Evolutionary conservation across 192 early-diverging fungal species (phyloP), one percentile per base, ranked within the genome.

Genomic region (Backusella parvicylindrica): DNA sequence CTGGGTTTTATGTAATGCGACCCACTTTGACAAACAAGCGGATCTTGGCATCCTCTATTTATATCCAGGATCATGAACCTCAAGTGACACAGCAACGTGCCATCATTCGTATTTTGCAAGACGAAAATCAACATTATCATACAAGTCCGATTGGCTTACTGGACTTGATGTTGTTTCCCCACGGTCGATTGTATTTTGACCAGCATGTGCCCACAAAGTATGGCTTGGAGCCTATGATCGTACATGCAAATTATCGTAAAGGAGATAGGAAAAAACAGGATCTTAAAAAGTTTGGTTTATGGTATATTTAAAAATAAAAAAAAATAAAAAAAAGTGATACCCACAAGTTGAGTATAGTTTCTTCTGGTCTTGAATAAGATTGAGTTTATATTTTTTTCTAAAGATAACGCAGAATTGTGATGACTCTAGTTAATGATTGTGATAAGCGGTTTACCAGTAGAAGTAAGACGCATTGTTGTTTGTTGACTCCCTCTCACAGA

Each of bases 141-240:
- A 37, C 28, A 13, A 75, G 77, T 40, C 53, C 56, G 1, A 72
- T 77, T 35, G 81, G 63, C 0, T 30, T 79, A 3, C 60, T 83
- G 40, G 81, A 83, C 65, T 26, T 83, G 7, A n/a, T 63, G 23
- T 37, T 83, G 9, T 83, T 83, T 26, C 77, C 77, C 0, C 77
- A 83, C 53, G 81, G 81, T 5, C 68, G 78, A n/a, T 21, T 78
- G 38, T 82, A 79, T 32, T 83, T 79, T 74, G 81, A 83, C 18
- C 38, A 60, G 33, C 11, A 79, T n/a, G 26, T 79, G 7, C 77
- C 77, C 0, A 43, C 49, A 12, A 76, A 68, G 23, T 77, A 71
- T 47, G 72, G 32, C 0, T 49, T 83, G 26, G 36, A 75, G 0
- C 81, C 81, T 2, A 79, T 79, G 75, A 83, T 83, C 1, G 75